Evolutionary conservation across 2,329 filamentous ascomycete genomes (phyloP), one percentile per base, ranked within the genome.

Genomic region (Aspergillus neoniger): DNA sequence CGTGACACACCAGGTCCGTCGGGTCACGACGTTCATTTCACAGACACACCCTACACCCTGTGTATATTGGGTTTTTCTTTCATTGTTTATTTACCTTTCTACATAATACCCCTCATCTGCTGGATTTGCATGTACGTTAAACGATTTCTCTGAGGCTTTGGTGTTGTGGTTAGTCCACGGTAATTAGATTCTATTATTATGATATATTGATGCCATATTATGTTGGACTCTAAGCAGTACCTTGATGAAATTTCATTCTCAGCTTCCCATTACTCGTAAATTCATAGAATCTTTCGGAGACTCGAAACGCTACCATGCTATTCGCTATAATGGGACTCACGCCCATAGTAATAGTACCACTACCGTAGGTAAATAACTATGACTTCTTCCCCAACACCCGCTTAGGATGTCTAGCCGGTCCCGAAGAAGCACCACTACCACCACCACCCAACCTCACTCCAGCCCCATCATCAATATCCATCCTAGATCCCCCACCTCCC

Each of bases 381-480:
- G 64, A 64, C 57, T 75, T 76, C 61, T 72, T 74, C 28, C 75
- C 74, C 30, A 78, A 65, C 50, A 77, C 63, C 48, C 76, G 68
- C 61, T 78, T 79, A 3, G 68, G 71, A 63, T 73, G 72, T 59
- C 73, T 71, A 17, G 63, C 59, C 58, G 41, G 41, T 4, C 49
- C 68, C 38, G 51, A 52, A 25, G 61, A 67, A 15, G 41, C 65
- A 32, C 55, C 23, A 25, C 25, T 8, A 2, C 25, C 25, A 25
- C 23, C 23, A 28, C 25, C 36, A 19, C 65, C 71, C 25, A 60
- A 58, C 54, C 71, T 64, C 47, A 65, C 68, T 48, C 68, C 75
- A 39, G 69, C 58, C 1, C 69, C 70, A 58, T 77, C 74, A 61
- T 79, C 77, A 56, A 76, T 74, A 68, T 76, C 77, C 77, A 78